These are phyloP conservation scores for Chlamydomonas asymmetrica DNA, from an alignment of 139 green algal species.

Conservation along the genomic window DNA sequence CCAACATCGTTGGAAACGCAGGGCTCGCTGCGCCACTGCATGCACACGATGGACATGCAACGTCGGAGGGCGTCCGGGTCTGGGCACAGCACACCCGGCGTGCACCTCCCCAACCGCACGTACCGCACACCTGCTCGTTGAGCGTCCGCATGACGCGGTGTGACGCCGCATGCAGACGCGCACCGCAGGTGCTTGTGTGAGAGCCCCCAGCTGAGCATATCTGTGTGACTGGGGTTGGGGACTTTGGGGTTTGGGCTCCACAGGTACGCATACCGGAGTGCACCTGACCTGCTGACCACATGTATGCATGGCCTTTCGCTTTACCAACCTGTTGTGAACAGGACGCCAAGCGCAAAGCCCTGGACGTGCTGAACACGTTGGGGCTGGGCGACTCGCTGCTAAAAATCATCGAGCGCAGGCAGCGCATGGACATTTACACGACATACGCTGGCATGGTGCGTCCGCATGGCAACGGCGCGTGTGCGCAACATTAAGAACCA, in stretches of 20 bases:
- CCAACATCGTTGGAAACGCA: too few species aligned
- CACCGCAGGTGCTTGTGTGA: neutral
- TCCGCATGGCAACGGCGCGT: too few species aligned
- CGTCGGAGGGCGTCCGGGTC: neutral
- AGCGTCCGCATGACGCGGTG: neutral
- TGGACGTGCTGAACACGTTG: constrained; percentile 87
- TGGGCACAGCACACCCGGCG: neutral
- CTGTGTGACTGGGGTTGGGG: neutral
- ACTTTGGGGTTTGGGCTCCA: neutral
- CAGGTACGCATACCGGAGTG: neutral
- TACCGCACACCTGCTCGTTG: neutral
- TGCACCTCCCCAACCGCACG: too few species aligned
- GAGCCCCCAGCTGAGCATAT: neutral
- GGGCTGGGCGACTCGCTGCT: constrained; percentile 84
- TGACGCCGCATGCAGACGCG: neutral
- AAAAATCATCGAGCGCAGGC: constrained; percentile 76
- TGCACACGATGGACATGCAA: neutral
- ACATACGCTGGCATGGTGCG: constrained; percentile 87
- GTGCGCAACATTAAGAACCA: too few species aligned
- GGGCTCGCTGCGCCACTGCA: neutral
- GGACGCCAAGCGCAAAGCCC: constrained; percentile 75
- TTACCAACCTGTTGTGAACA: constrained; percentile 15
- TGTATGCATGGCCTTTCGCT: neutral
- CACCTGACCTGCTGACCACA: neutral
- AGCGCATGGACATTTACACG: constrained; percentile 75